Evolutionary conservation across 2,329 filamentous ascomycete species (phyloP).

Genomic region (Pseudogymnoascus sp.): DNA sequence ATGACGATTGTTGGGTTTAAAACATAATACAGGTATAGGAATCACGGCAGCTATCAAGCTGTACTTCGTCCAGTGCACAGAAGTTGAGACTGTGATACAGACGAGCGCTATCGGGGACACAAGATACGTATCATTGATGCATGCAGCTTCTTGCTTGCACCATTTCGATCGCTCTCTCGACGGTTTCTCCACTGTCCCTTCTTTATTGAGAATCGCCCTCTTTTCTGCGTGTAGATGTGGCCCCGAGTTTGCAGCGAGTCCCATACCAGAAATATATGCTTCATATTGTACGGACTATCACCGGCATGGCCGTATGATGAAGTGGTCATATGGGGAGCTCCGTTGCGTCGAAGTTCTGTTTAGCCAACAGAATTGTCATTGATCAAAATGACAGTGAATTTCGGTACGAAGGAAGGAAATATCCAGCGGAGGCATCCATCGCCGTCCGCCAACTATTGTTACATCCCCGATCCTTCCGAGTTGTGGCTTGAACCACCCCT

Average conservation of each 20-base stretch:
- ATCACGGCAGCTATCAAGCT: too few relatives aligned
- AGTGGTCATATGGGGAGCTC: not conserved
- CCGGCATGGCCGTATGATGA: not conserved
- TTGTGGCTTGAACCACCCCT: not conserved
- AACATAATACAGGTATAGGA: not conserved
- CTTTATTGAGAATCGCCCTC: not conserved
- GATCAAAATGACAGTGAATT: not conserved
- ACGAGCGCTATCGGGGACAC: not conserved
- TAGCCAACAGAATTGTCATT: not conserved
- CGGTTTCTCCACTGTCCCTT: not conserved
- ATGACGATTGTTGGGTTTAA: not conserved
- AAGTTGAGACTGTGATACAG: not conserved
- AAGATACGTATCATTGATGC: not conserved
- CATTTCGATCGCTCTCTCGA: not conserved
- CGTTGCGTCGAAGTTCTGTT: not conserved
- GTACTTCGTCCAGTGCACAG: not conserved
- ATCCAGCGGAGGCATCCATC: not conserved
- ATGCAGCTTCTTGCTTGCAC: not conserved
- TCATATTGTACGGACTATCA: not conserved
- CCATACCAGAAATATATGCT: not conserved
- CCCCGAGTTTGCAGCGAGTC: not conserved
- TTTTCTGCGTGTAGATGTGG: not conserved
- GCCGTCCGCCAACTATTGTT: not conserved
- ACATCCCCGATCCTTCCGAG: not conserved
- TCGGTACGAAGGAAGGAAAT: not conserved